A percentile compares a stretch with the other conserved stretches of the same genome.
These are phyloP conservation scores for Euryodendron excelsum DNA, from an alignment of 148 eudicot genomes.

Conservation along the genomic window DNA sequence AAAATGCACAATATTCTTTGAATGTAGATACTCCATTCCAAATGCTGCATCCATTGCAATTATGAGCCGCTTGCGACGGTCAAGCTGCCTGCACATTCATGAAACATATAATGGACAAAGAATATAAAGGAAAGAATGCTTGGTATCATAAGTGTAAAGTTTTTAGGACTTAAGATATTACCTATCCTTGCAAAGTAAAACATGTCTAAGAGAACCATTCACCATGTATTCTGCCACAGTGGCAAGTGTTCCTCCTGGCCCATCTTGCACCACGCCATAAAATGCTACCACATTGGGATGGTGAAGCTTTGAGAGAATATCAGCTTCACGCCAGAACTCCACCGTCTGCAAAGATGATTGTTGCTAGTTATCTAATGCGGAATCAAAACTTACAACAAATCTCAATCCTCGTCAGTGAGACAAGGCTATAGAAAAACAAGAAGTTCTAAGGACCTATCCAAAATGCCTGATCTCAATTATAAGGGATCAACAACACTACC, in stretches of 20 bases:
- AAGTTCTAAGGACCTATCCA: constrained; percentile 5
- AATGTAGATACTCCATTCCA: constrained; percentile 92
- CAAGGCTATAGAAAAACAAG: not conserved
- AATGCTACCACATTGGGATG: constrained; percentile 93
- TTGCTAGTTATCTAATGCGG: not conserved
- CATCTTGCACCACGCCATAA: constrained; percentile 89
- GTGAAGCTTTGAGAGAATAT: constrained; percentile 74
- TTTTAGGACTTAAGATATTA: constrained; percentile 19
- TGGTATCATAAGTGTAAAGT: not conserved
- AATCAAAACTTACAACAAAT: not conserved
- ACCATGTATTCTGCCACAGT: constrained; percentile 86
- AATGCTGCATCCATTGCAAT: constrained; percentile 94
- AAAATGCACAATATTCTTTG: constrained; percentile 80
- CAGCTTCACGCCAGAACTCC: constrained; percentile 91
- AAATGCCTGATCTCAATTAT: not conserved
- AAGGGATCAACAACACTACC: too few relatives aligned
- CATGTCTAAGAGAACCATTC: constrained; percentile 80
- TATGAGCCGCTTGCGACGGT: constrained; percentile 70
- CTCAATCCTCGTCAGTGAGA: not conserved
- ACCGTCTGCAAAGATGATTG: constrained; percentile 33
- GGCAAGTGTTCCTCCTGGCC: constrained; percentile 76
- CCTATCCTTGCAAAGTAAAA: constrained; percentile 75
- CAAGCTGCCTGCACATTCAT: constrained; percentile 54
- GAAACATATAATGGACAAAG: not conserved
- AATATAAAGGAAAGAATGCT: not conserved